A percentile compares a stretch with the other conserved stretches of the same genome.
These are phyloP conservation scores for Sporormia fimetaria DNA, from an alignment of 495 filamentous ascomycete species.

Conservation along the genomic window DNA sequence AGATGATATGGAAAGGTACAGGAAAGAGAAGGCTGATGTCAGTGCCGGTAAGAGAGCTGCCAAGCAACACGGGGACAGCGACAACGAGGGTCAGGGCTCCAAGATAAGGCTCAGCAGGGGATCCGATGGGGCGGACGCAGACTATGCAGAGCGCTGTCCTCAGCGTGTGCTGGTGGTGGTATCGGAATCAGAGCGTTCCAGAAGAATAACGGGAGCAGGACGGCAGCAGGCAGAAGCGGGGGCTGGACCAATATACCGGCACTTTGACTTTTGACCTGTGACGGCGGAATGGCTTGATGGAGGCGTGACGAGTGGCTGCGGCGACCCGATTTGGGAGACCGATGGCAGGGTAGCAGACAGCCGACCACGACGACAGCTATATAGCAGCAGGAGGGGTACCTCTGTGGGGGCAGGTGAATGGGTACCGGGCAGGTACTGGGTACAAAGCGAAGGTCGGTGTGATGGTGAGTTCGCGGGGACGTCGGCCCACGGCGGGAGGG, in stretches of 20 bases:
- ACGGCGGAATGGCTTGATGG: constrained; percentile 8
- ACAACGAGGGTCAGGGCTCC: constrained; percentile 19
- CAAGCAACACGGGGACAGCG: constrained; percentile 17
- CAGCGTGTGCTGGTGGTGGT: constrained; percentile 13
- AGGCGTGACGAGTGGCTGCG: constrained; percentile 20
- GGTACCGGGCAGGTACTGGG: constrained; percentile 1
- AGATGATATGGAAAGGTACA: constrained; percentile 11
- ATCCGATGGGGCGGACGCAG: constrained; percentile 8
- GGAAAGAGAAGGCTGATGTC: constrained; percentile 24
- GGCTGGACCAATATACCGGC: constrained; percentile 22
- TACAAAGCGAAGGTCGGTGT: not conserved
- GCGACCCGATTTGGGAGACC: constrained; percentile 13
- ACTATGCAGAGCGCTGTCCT: constrained; percentile 6
- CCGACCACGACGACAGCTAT: not conserved
- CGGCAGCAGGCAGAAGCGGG: constrained; percentile 22
- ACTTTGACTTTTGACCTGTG: constrained; percentile 10
- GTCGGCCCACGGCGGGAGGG: not conserved
- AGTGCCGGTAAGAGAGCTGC: constrained; percentile 18
- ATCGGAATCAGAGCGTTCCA: constrained; percentile 20
- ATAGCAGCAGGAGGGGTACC: not conserved
- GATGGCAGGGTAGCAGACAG: not conserved
- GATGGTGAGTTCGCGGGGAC: constrained; percentile 5
- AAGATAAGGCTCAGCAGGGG: constrained; percentile 21
- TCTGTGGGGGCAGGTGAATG: not conserved
- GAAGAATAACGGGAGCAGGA: constrained; percentile 17